Base-by-base conservation (phyloP, 768 basidiomycete species). In the Heimioporus sp. region DNA sequence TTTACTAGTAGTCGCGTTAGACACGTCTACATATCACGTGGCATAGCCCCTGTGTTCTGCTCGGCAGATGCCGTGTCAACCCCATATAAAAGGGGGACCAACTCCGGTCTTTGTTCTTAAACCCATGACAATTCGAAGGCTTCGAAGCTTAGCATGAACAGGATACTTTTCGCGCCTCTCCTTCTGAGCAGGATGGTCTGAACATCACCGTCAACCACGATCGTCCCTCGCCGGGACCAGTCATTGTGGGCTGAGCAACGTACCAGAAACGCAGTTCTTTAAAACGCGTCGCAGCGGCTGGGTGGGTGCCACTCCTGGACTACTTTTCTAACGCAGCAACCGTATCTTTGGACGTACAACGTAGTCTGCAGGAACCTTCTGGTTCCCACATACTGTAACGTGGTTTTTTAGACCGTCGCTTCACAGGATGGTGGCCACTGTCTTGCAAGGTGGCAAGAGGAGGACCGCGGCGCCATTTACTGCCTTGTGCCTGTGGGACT, bases 161-260 rank as follows among this genome's bases (percentile, higher is more conserved):
- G 41, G 62, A 55, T 43, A 51, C 34, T 54, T 50, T 10, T 44
- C 55, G 53, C 41, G 51, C 60, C 62, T 62, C 52, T 58, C 32
- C 39, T 67, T 37, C 56, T 62, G 70, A 68, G 67, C 59, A 61
- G 68, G 65, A 69, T 63, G 64, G 68, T 69, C 64, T 70, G 68
- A 70, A 58, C 44, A 43, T 61, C 47, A 20, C 51, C 42, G 65
- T 64, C 66, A 60, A 46, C 63, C 62, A 54, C 38, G 64, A 70
- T 59, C 43, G 67, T 66, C 65, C 56, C 67, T 60, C 56, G 51
- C 56, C 4, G 61, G 54, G 66, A 57, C 63, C 54, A 48, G 65
- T 58, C 64, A 8, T 65, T 19, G 63, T 12, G 54, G 61, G 49
- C 63, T 53, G 59, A 50, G 58, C 58, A 61, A 55, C 62, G 53